Conservation (phyloP, 1,284 basidiomycete species). For the Coniferiporia weirii region DNA sequence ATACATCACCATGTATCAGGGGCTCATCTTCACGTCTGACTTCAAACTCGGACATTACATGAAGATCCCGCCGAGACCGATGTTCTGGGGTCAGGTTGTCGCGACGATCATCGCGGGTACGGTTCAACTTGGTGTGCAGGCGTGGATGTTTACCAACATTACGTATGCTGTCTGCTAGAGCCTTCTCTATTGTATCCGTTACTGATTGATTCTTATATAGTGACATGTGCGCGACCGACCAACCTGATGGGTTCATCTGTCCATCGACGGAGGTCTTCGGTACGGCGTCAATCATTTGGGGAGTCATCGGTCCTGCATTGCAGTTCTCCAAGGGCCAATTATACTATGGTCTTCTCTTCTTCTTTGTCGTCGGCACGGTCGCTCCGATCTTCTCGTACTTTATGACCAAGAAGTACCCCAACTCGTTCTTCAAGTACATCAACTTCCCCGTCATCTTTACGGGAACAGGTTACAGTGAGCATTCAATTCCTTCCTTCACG, state of each 20-base stretch:
- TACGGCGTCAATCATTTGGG: conserved; percentile 32
- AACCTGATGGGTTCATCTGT: conserved; percentile 28
- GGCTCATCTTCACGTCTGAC: conserved; percentile 30
- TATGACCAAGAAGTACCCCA: conserved; percentile 25
- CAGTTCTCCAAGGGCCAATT: conserved; percentile 28
- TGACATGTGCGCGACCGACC: conserved; percentile 29
- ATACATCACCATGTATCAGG: conserved; percentile 31
- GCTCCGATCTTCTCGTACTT: conserved; percentile 37
- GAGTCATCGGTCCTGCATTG: conserved; percentile 29
- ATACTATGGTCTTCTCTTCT: conserved; percentile 33
- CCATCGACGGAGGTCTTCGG: conserved; percentile 28
- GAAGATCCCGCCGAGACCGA: conserved; percentile 28
- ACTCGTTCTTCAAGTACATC: conserved; percentile 25
- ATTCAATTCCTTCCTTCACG: conserved; percentile 29
- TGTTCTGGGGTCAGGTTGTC: conserved; percentile 35
- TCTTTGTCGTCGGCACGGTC: conserved; percentile 45
- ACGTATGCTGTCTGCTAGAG: conserved; percentile 25
- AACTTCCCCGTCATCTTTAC: conserved; percentile 50
- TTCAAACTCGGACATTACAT: conserved; percentile 28
- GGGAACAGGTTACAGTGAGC: conserved; percentile 31
- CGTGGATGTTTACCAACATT: conserved; percentile 36
- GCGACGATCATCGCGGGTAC: conserved; percentile 33
- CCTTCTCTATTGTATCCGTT: neutral
- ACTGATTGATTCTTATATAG: conserved; percentile 28
- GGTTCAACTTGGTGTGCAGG: conserved; percentile 30